Evolutionary conservation across 2,329 filamentous ascomycete species (phyloP).

Genomic region (Pseudocercospora eumusae): DNA sequence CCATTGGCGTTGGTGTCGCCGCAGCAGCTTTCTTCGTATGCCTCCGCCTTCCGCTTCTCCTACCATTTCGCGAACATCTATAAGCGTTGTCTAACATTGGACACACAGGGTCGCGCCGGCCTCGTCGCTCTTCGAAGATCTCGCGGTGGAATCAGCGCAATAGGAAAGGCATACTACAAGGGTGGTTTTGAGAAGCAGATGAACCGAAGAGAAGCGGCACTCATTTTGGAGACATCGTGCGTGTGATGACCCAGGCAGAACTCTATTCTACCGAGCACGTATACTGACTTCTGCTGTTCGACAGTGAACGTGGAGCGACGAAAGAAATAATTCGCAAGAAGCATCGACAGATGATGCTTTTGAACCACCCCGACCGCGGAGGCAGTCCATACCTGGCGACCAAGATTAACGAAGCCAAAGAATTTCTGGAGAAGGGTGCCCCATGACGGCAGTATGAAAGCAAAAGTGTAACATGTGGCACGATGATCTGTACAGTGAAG

Average conservation of each 20-base stretch:
- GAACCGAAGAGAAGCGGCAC: conserved; percentile 84
- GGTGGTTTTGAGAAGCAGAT: conserved; percentile 97
- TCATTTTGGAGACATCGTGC: conserved; percentile 90
- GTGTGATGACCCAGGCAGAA: conserved; percentile 33
- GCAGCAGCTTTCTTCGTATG: conserved; percentile 66
- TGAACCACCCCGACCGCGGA: conserved; percentile 96
- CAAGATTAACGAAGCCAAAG: conserved; percentile 98
- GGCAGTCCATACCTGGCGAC: conserved; percentile 95
- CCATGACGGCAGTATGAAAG: not conserved
- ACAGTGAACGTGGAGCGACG: conserved; percentile 79
- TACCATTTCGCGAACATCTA: not conserved
- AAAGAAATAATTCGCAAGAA: conserved; percentile 96
- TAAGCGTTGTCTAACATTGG: conserved; percentile 6
- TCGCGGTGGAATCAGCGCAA: conserved; percentile 68
- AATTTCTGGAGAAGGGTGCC: conserved; percentile 76
- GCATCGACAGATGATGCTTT: conserved; percentile 90
- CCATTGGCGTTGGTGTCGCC: conserved; percentile 62
- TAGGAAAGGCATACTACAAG: conserved; percentile 95
- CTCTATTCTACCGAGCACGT: not conserved
- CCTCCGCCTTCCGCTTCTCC: conserved; percentile 12
- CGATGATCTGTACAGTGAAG: not conserved
- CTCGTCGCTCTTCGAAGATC: conserved; percentile 85
- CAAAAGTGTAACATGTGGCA: not conserved
- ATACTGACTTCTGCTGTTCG: conserved; percentile 11
- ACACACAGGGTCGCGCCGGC: conserved; percentile 78